Evolutionary conservation across 352 stramenopile genomes (phyloP).

Genomic region (Phytopythium cucurbitacearum): DNA sequence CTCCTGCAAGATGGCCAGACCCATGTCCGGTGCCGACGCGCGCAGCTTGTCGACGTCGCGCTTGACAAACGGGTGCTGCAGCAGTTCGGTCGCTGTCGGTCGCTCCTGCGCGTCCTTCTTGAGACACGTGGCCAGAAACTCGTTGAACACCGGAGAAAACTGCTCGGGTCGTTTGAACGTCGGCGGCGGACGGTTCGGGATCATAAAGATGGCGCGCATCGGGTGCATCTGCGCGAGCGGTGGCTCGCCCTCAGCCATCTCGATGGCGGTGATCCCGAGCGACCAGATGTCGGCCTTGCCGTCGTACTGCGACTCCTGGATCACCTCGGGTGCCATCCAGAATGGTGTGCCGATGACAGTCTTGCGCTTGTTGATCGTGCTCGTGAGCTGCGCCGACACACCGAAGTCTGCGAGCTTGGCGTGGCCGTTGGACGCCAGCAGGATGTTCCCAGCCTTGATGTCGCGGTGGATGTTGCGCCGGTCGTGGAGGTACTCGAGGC

Average conservation of each 20-base stretch:
- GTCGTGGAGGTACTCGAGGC: slow-evolving; percentile 78
- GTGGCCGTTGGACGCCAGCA: slow-evolving; percentile 60
- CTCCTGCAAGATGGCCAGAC: slow-evolving; percentile 59
- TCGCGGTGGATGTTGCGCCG: slow-evolving; percentile 83
- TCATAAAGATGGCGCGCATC: slow-evolving; percentile 83
- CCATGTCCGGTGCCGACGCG: slow-evolving; percentile 13
- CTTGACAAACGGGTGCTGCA: slow-evolving; percentile 57
- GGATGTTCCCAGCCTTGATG: slow-evolving; percentile 87
- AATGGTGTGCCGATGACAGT: slow-evolving; percentile 89
- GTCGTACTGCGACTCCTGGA: slow-evolving; percentile 84
- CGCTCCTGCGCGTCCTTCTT: slow-evolving; percentile 59
- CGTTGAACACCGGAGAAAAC: slow-evolving; percentile 47
- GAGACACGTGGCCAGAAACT: slow-evolving; percentile 62
- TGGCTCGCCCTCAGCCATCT: slow-evolving; percentile 83
- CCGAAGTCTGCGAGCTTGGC: slow-evolving; percentile 90
- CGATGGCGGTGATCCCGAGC: slow-evolving; percentile 87
- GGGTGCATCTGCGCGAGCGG: slow-evolving; percentile 85
- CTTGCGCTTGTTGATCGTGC: slow-evolving; percentile 88
- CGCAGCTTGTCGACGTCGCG: slow-evolving; percentile 49
- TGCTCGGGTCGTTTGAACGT: slow-evolving; percentile 33
- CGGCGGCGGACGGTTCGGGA: slow-evolving; percentile 57
- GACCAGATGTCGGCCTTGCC: slow-evolving; percentile 82
- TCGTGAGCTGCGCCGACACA: slow-evolving; percentile 86
- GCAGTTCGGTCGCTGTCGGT: slow-evolving; percentile 40
- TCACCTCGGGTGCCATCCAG: slow-evolving; percentile 92